Conservation (phyloP, 148 eudicot species). For the Chenopodium suecicum region DNA sequence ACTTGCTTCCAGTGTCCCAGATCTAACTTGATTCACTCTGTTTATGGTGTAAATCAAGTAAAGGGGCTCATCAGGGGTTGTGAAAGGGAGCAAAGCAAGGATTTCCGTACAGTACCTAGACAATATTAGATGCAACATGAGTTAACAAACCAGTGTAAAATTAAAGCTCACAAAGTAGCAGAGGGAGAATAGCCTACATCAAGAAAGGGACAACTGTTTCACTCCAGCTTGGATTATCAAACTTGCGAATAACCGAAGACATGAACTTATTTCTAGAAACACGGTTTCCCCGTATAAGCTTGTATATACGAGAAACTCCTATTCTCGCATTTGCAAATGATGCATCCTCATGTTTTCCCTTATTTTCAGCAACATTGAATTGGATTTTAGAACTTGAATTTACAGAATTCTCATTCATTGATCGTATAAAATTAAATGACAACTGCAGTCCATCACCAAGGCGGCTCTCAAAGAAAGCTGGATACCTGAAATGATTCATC, state of each 20-base stretch:
- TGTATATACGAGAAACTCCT: conserved; percentile 95
- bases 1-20: conserved; percentile 85
- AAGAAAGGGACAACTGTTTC: conserved; percentile 62
- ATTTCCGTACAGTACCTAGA: conserved; percentile 90
- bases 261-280: conserved; percentile 86
- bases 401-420: conserved; percentile 49
- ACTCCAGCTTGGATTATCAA: conserved; percentile 73
- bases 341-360: conserved; percentile 54
- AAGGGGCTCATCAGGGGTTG: conserved; percentile 87
- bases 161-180: conserved; percentile 7
- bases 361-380: conserved; percentile 44
- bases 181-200: conserved; percentile 47
- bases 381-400: conserved; percentile 37
- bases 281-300: conserved; percentile 91
- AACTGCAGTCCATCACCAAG: conserved; percentile 95
- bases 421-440: conserved; percentile 79
- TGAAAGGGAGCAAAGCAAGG: conserved; percentile 89
- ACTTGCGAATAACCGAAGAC: conserved; percentile 90
- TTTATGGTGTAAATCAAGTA: conserved; percentile 83
- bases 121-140: conserved; percentile 25
- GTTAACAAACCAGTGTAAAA: conserved; percentile 9
- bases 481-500: conserved; percentile 63
- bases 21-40: conserved; percentile 90
- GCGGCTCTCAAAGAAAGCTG: conserved; percentile 92
- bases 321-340: conserved; percentile 63